Conservation (phyloP, 2,329 filamentous ascomycete species). For the Neopestalotiopsis rosae region DNA sequence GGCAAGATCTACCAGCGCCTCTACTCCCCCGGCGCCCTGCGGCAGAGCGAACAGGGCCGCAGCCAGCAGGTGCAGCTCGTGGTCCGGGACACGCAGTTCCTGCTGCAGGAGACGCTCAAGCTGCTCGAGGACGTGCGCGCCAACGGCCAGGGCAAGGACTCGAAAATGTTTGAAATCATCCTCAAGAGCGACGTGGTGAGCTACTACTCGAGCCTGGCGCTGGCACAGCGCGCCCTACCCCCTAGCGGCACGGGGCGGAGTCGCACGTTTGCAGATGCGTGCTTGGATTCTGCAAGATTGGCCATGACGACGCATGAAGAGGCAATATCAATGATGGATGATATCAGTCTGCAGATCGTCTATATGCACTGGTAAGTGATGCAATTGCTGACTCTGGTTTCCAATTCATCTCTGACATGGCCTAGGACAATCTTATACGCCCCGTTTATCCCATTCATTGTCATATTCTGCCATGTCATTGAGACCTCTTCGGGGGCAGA, state of each 20-base stretch:
- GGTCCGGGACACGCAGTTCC: constrained; percentile 36
- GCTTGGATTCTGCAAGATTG: constrained; percentile 46
- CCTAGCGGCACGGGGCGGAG: constrained; percentile 27
- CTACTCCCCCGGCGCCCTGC: constrained; percentile 50
- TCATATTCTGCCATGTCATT: constrained; percentile 56
- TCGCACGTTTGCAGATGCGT: constrained; percentile 46
- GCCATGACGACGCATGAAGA: constrained; percentile 47
- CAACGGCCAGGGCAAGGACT: constrained; percentile 26
- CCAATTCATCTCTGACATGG: constrained; percentile 20
- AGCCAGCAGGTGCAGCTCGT: constrained; percentile 38
- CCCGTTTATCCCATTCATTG: constrained; percentile 59
- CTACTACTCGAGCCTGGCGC: constrained; percentile 45
- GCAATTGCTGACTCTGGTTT: constrained; percentile 19
- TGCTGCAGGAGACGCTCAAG: constrained; percentile 33
- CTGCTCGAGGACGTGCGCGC: constrained; percentile 31
- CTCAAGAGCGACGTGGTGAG: constrained; percentile 47
- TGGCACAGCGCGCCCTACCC: constrained; percentile 49
- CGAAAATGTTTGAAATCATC: constrained; percentile 39
- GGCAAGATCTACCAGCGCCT: constrained; percentile 61
- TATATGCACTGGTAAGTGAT: constrained; percentile 50
- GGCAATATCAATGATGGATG: constrained; percentile 43
- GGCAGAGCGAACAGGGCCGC: constrained; percentile 39
- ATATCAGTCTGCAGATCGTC: constrained; percentile 43
- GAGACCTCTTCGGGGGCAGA: constrained; percentile 50
- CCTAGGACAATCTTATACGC: constrained; percentile 52